A percentile compares a stretch with the other conserved stretches of the same genome.
phyloP scores from a whole-genome alignment of 805 yeast species.

The Danielozyma ontarioensis region DNA sequence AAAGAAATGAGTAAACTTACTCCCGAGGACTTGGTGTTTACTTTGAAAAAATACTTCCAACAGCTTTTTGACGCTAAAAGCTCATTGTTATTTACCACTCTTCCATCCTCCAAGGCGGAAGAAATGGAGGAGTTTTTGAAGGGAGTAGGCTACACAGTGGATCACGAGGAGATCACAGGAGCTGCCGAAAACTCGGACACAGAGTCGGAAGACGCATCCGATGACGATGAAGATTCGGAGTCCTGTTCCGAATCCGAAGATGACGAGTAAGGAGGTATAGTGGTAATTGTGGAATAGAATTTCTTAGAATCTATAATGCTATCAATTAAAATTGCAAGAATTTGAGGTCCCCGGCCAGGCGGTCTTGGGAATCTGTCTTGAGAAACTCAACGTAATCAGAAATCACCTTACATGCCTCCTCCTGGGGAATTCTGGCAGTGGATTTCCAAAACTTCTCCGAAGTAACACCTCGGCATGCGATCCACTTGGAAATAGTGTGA shows the following conservation, averaged over 20 bases:
- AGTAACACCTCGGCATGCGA: slow-evolving; percentile 23
- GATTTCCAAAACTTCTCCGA: slow-evolving; percentile 18
- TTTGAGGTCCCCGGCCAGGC: slow-evolving; percentile 5
- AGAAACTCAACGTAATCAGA: slow-evolving; percentile 6
- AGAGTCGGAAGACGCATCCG: slow-evolving; percentile 4
- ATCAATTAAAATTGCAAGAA: not conserved
- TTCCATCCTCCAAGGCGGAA: slow-evolving; percentile 62
- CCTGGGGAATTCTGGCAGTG: slow-evolving; percentile 8
- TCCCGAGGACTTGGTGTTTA: slow-evolving; percentile 44
- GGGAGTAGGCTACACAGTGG: slow-evolving; percentile 54
- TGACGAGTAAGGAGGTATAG: not conserved
- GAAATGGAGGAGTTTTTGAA: slow-evolving; percentile 43
- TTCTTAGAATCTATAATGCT: not conserved
- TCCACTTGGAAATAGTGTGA: slow-evolving; percentile 26
- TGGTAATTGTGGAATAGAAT: not conserved
- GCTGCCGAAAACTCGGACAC: slow-evolving; percentile 8
- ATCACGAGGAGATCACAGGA: slow-evolving; percentile 48
- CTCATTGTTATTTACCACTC: slow-evolving; percentile 63
- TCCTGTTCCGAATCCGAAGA: not conserved
- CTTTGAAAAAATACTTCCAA: slow-evolving; percentile 54
- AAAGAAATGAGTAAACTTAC: slow-evolving; percentile 48
- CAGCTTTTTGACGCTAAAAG: slow-evolving; percentile 55
- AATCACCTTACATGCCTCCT: slow-evolving; percentile 6
- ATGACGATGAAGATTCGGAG: slow-evolving; percentile 1
- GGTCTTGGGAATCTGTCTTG: slow-evolving; percentile 1